These are phyloP conservation scores for Umbelopsis sp. DNA, from an alignment of 192 early-diverging fungal genomes.

Conservation along the genomic window DNA sequence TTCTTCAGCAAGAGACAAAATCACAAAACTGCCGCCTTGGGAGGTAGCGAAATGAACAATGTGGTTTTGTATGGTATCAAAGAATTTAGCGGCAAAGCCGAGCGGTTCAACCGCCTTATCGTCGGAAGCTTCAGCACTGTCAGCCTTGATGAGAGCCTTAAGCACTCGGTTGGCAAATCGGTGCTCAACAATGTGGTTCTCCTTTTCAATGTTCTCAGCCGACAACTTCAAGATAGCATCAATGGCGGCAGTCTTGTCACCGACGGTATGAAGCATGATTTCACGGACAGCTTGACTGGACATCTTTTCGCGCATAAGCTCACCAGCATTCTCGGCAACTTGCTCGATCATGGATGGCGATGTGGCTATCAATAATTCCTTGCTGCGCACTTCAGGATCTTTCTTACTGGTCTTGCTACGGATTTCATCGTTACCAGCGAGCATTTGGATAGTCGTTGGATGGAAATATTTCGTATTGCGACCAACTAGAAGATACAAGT, in stretches of 20 bases:
- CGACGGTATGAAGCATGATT: constrained; percentile 65
- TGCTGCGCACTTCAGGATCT: constrained; percentile 64
- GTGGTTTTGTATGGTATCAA: constrained; percentile 33
- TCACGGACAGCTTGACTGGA: constrained; percentile 74
- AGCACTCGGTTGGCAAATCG: constrained; percentile 53
- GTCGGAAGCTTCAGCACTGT: constrained; percentile 35
- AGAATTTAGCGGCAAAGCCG: constrained; percentile 37
- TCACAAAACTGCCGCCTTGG: constrained; percentile 41
- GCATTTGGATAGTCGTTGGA: constrained; percentile 65
- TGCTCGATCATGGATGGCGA: constrained; percentile 64
- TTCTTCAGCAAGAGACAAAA: constrained; percentile 42
- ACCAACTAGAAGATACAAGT: constrained; percentile 82
- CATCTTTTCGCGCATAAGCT: constrained; percentile 66
- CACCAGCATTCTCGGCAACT: constrained; percentile 51
- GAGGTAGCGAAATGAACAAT: constrained; percentile 42
- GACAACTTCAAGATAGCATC: constrained; percentile 46
- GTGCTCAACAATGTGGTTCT: constrained; percentile 46
- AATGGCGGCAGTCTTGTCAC: constrained; percentile 46
- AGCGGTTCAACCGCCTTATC: constrained; percentile 41
- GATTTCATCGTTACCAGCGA: constrained; percentile 71
- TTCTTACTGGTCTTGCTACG: constrained; percentile 86
- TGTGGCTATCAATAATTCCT: constrained; percentile 70
- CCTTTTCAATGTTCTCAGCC: constrained; percentile 38
- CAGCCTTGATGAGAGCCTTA: constrained; percentile 53
- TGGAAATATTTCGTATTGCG: constrained; percentile 76